phyloP scores from a whole-genome alignment of 2,329 filamentous ascomycete species.

The Blumeria hordei region DNA sequence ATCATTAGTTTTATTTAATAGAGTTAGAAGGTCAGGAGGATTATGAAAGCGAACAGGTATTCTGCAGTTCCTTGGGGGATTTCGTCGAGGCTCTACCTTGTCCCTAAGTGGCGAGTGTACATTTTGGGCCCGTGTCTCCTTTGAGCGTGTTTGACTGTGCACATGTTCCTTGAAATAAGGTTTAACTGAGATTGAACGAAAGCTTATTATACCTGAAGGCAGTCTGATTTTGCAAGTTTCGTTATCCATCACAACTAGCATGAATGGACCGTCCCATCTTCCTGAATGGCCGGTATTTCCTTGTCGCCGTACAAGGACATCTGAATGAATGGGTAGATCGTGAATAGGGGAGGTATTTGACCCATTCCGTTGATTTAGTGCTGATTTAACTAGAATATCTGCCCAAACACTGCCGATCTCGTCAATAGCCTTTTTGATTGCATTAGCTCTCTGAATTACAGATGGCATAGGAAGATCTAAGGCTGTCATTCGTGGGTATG shows the following conservation, averaged over 20 bases:
- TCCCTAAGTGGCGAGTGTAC: too few relatives aligned
- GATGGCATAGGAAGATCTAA: neutral
- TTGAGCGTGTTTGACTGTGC: too few relatives aligned
- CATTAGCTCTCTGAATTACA: neutral
- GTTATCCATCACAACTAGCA: neutral
- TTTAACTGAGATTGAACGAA: neutral
- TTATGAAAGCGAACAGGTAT: neutral
- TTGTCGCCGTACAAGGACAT: neutral
- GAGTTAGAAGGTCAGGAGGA: neutral
- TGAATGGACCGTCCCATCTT: neutral
- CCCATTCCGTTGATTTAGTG: neutral
- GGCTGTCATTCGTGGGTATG: neutral
- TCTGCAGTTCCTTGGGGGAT: too few relatives aligned
- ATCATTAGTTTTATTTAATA: neutral
- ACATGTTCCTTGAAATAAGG: too few relatives aligned
- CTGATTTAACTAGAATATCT: neutral
- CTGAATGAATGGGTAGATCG: too few relatives aligned
- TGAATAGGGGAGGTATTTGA: neutral
- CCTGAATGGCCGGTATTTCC: neutral
- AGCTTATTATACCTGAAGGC: neutral
- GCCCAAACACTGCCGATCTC: neutral
- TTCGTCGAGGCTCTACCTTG: too few relatives aligned
- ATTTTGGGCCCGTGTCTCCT: too few relatives aligned
- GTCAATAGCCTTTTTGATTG: neutral
- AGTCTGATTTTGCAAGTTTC: neutral